phyloP scores from a whole-genome alignment of 1,139 yeast species.

The Hansenula lynferdii region DNA sequence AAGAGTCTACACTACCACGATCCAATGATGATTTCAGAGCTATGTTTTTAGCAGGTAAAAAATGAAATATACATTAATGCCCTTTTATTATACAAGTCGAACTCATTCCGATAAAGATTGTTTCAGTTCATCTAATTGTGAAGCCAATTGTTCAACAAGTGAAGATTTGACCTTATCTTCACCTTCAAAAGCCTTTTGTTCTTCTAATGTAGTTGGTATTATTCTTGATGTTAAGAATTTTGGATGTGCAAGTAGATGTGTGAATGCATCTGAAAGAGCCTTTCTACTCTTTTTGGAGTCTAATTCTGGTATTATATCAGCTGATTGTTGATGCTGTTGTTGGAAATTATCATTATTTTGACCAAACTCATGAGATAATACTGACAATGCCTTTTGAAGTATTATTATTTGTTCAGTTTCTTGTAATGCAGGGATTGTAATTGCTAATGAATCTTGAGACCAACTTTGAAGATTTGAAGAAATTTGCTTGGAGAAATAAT shows the following conservation, averaged over 20 bases:
- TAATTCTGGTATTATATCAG: constrained; percentile 52
- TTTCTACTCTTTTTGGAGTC: constrained; percentile 53
- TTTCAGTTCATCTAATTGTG: constrained; percentile 52
- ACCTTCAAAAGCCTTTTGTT: constrained; percentile 49
- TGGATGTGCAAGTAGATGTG: constrained; percentile 78
- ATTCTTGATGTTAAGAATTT: constrained; percentile 72
- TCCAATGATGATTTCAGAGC: constrained; percentile 37
- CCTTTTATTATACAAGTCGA: not conserved
- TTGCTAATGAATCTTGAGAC: constrained; percentile 57
- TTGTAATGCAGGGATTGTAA: constrained; percentile 61
- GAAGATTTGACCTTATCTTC: constrained; percentile 32
- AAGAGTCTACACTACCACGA: constrained; percentile 9
- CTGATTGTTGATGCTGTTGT: constrained; percentile 19
- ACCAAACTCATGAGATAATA: constrained; percentile 42
- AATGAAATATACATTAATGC: not conserved
- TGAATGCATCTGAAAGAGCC: constrained; percentile 53
- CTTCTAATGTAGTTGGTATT: constrained; percentile 59
- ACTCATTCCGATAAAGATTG: constrained; percentile 31
- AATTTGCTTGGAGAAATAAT: constrained; percentile 64
- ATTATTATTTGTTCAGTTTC: constrained; percentile 80
- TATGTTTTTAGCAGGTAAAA: constrained; percentile 27
- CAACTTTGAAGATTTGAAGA: constrained; percentile 61
- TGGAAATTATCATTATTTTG: constrained; percentile 14
- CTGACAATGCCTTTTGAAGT: constrained; percentile 53
- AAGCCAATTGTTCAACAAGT: constrained; percentile 46